These are phyloP conservation scores for Xylaria grammica DNA, from an alignment of 495 filamentous ascomycete species.

Conservation along the genomic window DNA sequence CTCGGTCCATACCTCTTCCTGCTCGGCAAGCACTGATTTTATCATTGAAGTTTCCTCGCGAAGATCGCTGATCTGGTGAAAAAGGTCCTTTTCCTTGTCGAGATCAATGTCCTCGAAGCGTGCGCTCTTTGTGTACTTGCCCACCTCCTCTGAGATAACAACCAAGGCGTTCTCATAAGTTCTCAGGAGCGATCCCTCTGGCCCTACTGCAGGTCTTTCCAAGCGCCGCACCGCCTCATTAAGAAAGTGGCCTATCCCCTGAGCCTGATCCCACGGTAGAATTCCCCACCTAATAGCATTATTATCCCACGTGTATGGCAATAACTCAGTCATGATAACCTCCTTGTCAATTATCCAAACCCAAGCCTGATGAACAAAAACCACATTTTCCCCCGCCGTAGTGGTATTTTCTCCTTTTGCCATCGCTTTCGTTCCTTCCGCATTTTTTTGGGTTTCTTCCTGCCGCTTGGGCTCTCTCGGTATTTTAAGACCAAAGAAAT, in stretches of 20 bases:
- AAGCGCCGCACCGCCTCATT: not conserved
- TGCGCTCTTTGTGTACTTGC: not conserved
- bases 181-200: not conserved
- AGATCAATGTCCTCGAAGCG: not conserved
- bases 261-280: not conserved
- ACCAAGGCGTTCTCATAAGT: conserved; percentile 2
- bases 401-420: no score
- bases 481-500: not conserved
- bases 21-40: not conserved
- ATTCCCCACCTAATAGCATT: no score
- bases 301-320: not conserved
- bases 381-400: not conserved
- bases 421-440: not conserved
- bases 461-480: not conserved
- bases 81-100: not conserved
- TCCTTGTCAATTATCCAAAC: conserved; percentile 4
- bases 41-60: conserved; percentile 7
- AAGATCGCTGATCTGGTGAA: conserved; percentile 15
- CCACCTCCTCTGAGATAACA: not conserved
- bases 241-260: no score
- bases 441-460: not conserved
- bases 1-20: conserved; percentile 9
- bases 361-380: conserved; percentile 1
- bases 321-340: not conserved
- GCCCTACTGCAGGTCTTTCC: not conserved